Base-by-base conservation (phyloP, 2,329 filamentous ascomycete genomes). In the Chalara sp. region DNA sequence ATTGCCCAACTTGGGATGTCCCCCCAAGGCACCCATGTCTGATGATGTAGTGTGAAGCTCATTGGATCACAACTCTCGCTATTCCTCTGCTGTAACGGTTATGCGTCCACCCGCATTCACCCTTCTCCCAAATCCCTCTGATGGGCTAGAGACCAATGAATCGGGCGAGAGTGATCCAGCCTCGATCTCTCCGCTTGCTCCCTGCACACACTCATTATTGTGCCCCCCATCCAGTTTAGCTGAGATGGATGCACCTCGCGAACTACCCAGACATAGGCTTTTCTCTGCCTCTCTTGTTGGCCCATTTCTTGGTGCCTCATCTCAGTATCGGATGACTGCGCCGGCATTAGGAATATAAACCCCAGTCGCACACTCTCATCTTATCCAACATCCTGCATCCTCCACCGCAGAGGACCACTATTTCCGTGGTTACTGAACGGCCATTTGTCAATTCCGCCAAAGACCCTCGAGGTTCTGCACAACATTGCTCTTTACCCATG, bases 281-380 rank as follows among this genome's bases (percentile, higher is more conserved):
- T 47, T 50, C 52, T 42, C 49, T 50, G 45, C 50, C 35, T n/a
- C 49, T 55, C 53, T 52, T 53, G 52, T 56, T 58, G 57, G 57
- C 50, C 49, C 50, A 49, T 55, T 54, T 32, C 40, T 55, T 53
- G 33, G 50, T 62, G 58, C 59, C 58, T 61, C 57, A 57, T 62
- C 56, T 58, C 54, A 59, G 57, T 56, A 61, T 64, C 62, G 62
- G 61, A 64, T 62, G 61, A 63, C 59, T 61, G 56, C 60, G 56
- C 59, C 60, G 58, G 59, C 56, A 63, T 46, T 52, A 56, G 50
- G 53, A 49, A 51, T 52, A 53, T 54, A 48, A 47, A 57, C 51
- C 55, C 60, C 51, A 59, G 60, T 62, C 59, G 51, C 56, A 62
- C 58, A 49, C 50, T 61, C 60, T 61, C 58, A 58, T 63, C 21